These are phyloP conservation scores for Rhizomucor miehei DNA, from an alignment of 371 early-diverging fungal species.

Conservation along the genomic window DNA sequence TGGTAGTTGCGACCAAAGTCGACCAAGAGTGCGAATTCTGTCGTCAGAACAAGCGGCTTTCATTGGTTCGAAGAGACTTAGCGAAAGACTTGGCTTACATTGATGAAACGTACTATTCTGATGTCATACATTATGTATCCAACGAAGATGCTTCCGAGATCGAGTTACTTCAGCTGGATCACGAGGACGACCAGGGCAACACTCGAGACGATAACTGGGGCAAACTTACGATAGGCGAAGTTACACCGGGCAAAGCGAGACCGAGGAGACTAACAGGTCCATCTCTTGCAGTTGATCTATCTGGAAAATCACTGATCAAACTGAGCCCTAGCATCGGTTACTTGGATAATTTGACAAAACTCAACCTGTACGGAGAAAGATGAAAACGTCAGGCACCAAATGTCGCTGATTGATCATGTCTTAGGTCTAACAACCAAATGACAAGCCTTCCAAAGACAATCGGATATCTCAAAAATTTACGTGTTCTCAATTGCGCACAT, in stretches of 20 bases:
- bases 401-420: not conserved
- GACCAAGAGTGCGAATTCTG: slow-evolving; percentile 24
- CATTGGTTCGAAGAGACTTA: slow-evolving; percentile 27
- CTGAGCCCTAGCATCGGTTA: slow-evolving; percentile 40
- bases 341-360: slow-evolving; percentile 34
- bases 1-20: slow-evolving; percentile 16
- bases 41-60: slow-evolving; percentile 25
- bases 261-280: slow-evolving; percentile 18
- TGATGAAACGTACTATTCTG: slow-evolving; percentile 41
- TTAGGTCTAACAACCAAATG: slow-evolving; percentile 41
- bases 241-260: slow-evolving; percentile 16
- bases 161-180: slow-evolving; percentile 6
- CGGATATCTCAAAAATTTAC: slow-evolving; percentile 31
- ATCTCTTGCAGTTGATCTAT: slow-evolving; percentile 30
- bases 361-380: slow-evolving; percentile 28
- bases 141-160: slow-evolving; percentile 12
- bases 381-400: no score
- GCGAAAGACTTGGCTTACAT: slow-evolving; percentile 39
- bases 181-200: slow-evolving; percentile 10
- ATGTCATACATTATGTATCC: slow-evolving; percentile 18
- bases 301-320: slow-evolving; percentile 29
- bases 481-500: slow-evolving; percentile 29
- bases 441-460: slow-evolving; percentile 37
- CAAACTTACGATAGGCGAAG: slow-evolving; percentile 30
- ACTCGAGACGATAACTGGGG: slow-evolving; percentile 23